phyloP scores from a whole-genome alignment of 352 stramenopile species.

The Phytophthora pistaciae region DNA sequence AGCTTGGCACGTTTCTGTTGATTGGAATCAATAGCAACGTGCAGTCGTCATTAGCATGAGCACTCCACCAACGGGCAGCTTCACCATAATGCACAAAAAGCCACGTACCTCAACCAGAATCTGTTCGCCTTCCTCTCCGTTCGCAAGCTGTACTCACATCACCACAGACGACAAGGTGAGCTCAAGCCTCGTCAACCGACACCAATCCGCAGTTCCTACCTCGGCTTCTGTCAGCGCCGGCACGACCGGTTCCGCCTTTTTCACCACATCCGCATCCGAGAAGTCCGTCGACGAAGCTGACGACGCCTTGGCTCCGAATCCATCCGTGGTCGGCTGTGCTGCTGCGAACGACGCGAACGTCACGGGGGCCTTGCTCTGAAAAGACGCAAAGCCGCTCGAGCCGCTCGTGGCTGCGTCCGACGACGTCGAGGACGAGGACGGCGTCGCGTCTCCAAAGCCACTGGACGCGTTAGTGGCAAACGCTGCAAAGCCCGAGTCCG shows the following conservation, averaged over 20 bases:
- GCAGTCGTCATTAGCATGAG: no score
- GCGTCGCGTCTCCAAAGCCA: constrained; percentile 32
- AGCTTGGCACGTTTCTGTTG: constrained; percentile 81
- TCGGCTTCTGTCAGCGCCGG: constrained; percentile 73
- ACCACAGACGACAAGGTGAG: constrained; percentile 9
- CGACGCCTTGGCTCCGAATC: constrained; percentile 50
- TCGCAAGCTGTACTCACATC: constrained; percentile 49
- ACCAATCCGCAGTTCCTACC: constrained; percentile 32
- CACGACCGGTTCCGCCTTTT: constrained; percentile 61
- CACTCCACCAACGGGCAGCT: neutral
- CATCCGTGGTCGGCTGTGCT: constrained; percentile 43
- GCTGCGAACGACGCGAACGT: constrained; percentile 72
- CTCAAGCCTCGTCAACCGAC: neutral
- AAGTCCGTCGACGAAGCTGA: constrained; percentile 46
- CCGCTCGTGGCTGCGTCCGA: constrained; percentile 29
- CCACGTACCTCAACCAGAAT: constrained; percentile 72
- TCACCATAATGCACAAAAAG: neutral
- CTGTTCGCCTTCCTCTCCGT: constrained; percentile 78
- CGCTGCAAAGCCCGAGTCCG: constrained; percentile 9
- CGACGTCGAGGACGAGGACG: constrained; percentile 25
- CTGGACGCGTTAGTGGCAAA: constrained; percentile 22
- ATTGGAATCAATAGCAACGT: neutral
- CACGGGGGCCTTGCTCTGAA: constrained; percentile 49
- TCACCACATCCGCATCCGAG: constrained; percentile 56
- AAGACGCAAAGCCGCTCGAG: constrained; percentile 66